phyloP scores from a whole-genome alignment of 768 basidiomycete genomes.

The Calocybe gangraenosa region DNA sequence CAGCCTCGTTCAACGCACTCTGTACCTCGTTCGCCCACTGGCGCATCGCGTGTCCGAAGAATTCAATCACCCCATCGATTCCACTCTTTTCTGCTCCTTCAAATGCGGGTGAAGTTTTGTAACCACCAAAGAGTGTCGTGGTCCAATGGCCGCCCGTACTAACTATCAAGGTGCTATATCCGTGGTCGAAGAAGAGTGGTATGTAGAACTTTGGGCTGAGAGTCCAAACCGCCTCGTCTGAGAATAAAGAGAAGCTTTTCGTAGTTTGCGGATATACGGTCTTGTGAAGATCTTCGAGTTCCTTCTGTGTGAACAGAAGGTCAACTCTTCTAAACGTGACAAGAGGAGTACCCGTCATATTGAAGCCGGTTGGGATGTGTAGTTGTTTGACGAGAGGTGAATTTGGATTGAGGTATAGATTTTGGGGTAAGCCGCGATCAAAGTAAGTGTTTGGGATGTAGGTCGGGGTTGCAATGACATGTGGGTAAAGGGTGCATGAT shows the following conservation, averaged over 20 bases:
- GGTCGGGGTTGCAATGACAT: slow-evolving; percentile 62
- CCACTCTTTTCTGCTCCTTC: slow-evolving; percentile 25
- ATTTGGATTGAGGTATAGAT: slow-evolving; percentile 54
- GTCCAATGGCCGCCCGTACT: slow-evolving; percentile 74
- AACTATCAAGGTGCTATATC: slow-evolving; percentile 59
- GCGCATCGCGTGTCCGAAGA: slow-evolving; percentile 56
- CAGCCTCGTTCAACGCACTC: slow-evolving; percentile 30
- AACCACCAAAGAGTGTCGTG: slow-evolving; percentile 42
- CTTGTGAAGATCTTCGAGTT: slow-evolving; percentile 43
- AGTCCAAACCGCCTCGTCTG: slow-evolving; percentile 52
- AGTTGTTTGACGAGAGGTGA: slow-evolving; percentile 40
- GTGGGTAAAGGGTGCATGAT: slow-evolving; percentile 62
- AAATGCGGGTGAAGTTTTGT: slow-evolving; percentile 9
- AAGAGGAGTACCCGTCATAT: slow-evolving; percentile 54
- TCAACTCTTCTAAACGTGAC: slow-evolving; percentile 65
- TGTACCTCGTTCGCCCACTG: slow-evolving; percentile 54
- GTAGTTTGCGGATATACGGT: slow-evolving; percentile 25
- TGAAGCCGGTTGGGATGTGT: slow-evolving; percentile 46
- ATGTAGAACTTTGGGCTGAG: slow-evolving; percentile 51
- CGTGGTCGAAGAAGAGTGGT: slow-evolving; percentile 41
- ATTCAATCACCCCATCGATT: slow-evolving; percentile 48
- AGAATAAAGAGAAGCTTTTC: slow-evolving; percentile 41
- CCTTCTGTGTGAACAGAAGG: slow-evolving; percentile 45
- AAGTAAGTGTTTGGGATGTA: slow-evolving; percentile 50
- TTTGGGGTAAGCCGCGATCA: slow-evolving; percentile 64